These are phyloP conservation scores for Schizosaccharomyces lindneri DNA, from an alignment of 805 yeast species.

Conservation along the genomic window DNA sequence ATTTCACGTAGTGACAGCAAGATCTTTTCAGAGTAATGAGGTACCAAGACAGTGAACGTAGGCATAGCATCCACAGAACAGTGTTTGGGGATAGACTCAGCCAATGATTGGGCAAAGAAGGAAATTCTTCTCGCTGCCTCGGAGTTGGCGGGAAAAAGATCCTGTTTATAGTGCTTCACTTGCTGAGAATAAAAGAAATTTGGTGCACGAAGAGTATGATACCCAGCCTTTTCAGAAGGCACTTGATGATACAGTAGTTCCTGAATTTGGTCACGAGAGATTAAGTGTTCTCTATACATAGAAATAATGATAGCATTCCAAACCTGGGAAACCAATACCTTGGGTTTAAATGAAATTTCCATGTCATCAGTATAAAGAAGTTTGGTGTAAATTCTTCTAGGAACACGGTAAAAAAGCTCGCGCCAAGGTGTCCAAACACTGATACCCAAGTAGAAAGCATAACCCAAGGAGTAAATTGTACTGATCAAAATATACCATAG, in stretches of 20 bases:
- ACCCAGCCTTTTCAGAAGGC: conserved; percentile 96
- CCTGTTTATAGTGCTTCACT: conserved; percentile 79
- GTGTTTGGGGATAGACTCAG: conserved; percentile 97
- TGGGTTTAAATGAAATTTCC: conserved; percentile 97
- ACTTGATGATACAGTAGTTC: conserved; percentile 93
- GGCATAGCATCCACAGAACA: conserved; percentile 99
- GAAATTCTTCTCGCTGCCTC: conserved; percentile 99
- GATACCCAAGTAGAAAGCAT: conserved; percentile 97
- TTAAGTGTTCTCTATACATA: conserved; percentile 96
- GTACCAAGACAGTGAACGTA: conserved; percentile 86
- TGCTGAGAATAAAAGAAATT: conserved; percentile 96
- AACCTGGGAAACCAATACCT: conserved; percentile 90
- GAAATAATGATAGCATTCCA: conserved; percentile 98
- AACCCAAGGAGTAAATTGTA: conserved; percentile 86
- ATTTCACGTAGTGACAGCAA: conserved; percentile 81
- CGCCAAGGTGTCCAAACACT: conserved; percentile 99
- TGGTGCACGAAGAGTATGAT: conserved; percentile 95
- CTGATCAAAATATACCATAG: conserved; percentile 95
- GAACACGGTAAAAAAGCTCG: conserved; percentile 89
- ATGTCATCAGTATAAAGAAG: conserved; percentile 92
- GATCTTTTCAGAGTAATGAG: conserved; percentile 90
- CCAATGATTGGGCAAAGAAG: conserved; percentile 94
- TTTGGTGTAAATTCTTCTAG: conserved; percentile 96
- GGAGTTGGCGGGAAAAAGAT: conserved; percentile 86
- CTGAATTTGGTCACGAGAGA: conserved; percentile 96